Conservation (phyloP, 1,139 yeast genomes). For the Hyphopichia fennica region DNA sequence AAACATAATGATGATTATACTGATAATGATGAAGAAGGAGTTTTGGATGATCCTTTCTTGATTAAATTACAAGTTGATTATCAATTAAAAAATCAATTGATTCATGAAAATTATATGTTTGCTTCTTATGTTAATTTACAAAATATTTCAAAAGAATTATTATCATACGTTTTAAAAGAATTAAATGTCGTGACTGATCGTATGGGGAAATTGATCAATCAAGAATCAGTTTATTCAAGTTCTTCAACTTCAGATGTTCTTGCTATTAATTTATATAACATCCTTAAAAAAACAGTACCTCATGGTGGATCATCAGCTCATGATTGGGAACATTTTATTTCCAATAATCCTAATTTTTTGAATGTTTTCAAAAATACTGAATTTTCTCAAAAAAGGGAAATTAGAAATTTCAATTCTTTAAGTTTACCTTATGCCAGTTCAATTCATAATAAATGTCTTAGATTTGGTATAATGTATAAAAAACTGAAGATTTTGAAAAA, state of each 20-base stretch:
- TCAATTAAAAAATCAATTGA: conserved; percentile 43
- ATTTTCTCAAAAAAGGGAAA: conserved; percentile 28
- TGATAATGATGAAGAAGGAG: conserved; percentile 23
- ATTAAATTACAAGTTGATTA: conserved; percentile 41
- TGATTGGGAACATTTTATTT: conserved; percentile 45
- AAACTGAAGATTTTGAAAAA: conserved; percentile 44
- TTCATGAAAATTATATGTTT: conserved; percentile 45
- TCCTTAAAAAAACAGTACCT: conserved; percentile 21
- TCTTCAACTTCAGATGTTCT: conserved; percentile 9
- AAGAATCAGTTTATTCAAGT: conserved; percentile 18
- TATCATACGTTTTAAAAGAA: conserved; percentile 41
- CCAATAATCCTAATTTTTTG: conserved; percentile 36
- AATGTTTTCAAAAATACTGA: conserved; percentile 30
- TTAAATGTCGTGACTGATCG: conserved; percentile 32
- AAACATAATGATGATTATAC: conserved; percentile 19
- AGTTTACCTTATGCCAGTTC: conserved; percentile 37
- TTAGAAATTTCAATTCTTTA: conserved; percentile 29
- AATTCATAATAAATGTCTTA: conserved; percentile 45
- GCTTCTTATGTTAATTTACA: conserved; percentile 47
- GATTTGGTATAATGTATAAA: conserved; percentile 44
- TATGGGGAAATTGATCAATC: conserved; percentile 30
- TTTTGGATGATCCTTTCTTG: conserved; percentile 44
- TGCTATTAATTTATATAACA: conserved; percentile 10
- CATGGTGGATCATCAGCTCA: conserved; percentile 14
- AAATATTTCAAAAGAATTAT: conserved; percentile 43